Evolutionary conservation across 23 red algal species (phyloP), one percentile per base, ranked within the genome.

Genomic region (Gracilaria caudata): DNA sequence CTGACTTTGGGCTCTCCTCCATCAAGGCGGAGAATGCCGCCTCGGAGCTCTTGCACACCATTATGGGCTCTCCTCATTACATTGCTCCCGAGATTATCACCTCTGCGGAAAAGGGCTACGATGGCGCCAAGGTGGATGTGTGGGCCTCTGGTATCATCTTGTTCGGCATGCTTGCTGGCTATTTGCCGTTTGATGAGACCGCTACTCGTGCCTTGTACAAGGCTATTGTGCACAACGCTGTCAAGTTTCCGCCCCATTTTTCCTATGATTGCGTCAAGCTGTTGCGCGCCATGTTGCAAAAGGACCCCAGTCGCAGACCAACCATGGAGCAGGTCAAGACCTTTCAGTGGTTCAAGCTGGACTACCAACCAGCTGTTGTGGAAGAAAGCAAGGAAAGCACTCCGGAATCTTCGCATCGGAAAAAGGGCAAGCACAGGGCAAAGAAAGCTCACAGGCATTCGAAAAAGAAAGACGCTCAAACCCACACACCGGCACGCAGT

Each of bases 51-150:
- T 86, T 98, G 81, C 83, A 94, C 63, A 98, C 96, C 10, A 84
- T 87, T 24, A 94, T 93, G 84, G 96, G 96, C 25, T 94, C 95
- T 36, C 95, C 95, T 11, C 90, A 94, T 38, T 98, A 98, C 77
- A 92, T 92, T 23, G 92, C 95, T 0, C 95, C 95, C 35, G 95
- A 98, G 66, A 98, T 98, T 44, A 94, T 98, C 77, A 98, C 87
- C 47, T 80, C 81, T 16, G 90, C 90, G 6, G 79, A 83, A 16
- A 44, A 81, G 6, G 91, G 90, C 21, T 98, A 98, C 58, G 88
- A 88, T 40, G 95, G 95, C 28, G 77, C 68, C 41, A 93, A 98
- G 79, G 88, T 90, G 47, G 95, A 98, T 49, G 78, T 94, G 7
- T 98, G 95, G 95, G 91, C 89, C 24, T 88, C 84, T 11, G 95